Evolutionary conservation across 495 filamentous ascomycete species (phyloP).

Genomic region (Podospora australis): DNA sequence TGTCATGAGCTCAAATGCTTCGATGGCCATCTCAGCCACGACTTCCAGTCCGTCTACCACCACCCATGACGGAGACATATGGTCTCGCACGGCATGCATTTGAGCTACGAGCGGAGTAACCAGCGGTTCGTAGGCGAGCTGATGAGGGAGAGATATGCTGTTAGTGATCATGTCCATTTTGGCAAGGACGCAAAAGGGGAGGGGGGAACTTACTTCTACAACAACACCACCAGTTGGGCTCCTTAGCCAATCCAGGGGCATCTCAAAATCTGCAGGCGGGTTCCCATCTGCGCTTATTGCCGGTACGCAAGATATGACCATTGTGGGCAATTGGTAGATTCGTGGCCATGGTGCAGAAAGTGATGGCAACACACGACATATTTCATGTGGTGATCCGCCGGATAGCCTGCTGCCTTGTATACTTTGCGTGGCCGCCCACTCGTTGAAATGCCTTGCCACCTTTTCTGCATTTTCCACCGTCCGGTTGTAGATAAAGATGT

Average conservation of each 20-base stretch:
- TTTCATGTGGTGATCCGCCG: slow-evolving; percentile 36
- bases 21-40: slow-evolving; percentile 73
- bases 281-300: slow-evolving; percentile 56
- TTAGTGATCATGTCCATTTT: no score
- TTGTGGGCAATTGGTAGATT: slow-evolving; percentile 58
- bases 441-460: slow-evolving; percentile 68
- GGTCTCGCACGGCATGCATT: slow-evolving; percentile 47
- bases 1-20: slow-evolving; percentile 77
- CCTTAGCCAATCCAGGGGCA: slow-evolving; percentile 66
- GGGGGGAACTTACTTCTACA: slow-evolving; percentile 49
- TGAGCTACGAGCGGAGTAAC: slow-evolving; percentile 66
- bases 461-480: slow-evolving; percentile 53
- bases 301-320: slow-evolving; percentile 71
- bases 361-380: slow-evolving; percentile 56
- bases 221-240: slow-evolving; percentile 76
- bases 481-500: slow-evolving; percentile 76
- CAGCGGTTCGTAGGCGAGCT: slow-evolving; percentile 68
- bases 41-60: slow-evolving; percentile 76
- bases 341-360: slow-evolving; percentile 59
- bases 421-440: slow-evolving; percentile 30
- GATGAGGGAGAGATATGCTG: background rate
- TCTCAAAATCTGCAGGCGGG: slow-evolving; percentile 64
- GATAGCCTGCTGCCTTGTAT: slow-evolving; percentile 14
- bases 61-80: slow-evolving; percentile 60
- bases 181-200: background rate